Conservation (phyloP, 75 land plant species). For the Pinus tabuliformis region DNA sequence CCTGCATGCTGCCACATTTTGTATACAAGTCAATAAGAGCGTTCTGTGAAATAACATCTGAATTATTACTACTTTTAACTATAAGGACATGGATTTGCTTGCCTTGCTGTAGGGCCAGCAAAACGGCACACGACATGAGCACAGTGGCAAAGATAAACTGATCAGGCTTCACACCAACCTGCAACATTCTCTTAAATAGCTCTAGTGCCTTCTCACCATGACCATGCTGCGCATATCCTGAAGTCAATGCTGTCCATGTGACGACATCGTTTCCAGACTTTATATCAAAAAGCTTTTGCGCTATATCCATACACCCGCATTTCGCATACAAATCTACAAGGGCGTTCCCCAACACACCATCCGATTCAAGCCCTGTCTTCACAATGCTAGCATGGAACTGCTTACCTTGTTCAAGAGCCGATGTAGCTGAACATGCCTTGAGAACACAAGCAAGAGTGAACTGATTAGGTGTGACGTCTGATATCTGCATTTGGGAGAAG, state of each 20-base stretch:
- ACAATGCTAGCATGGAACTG: conserved; percentile 35
- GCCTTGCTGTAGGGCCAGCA: neutral
- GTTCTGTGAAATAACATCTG: neutral
- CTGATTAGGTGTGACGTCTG: conserved; percentile 34
- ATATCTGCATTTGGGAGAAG: conserved; percentile 29
- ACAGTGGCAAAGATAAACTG: neutral
- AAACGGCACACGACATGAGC: neutral
- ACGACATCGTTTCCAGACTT: conserved; percentile 40
- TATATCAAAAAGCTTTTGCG: conserved; percentile 21
- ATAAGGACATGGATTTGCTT: no score
- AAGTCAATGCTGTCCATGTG: conserved; percentile 47
- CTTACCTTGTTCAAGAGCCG: conserved; percentile 20
- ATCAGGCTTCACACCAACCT: conserved; percentile 13
- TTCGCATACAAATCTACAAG: conserved; percentile 51
- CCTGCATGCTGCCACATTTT: neutral
- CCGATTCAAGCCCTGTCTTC: conserved; percentile 48
- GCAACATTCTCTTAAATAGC: conserved; percentile 42
- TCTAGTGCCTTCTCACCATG: conserved; percentile 36
- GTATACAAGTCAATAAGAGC: neutral
- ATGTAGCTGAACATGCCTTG: conserved; percentile 31
- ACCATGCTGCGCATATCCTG: conserved; percentile 35
- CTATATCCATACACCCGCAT: conserved; percentile 24
- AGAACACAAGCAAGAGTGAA: conserved; percentile 56
- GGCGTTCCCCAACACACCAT: conserved; percentile 40
- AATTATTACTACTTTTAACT: no score